Conservation (phyloP, 352 stramenopile species). For the Pythium brachiatum region DNA sequence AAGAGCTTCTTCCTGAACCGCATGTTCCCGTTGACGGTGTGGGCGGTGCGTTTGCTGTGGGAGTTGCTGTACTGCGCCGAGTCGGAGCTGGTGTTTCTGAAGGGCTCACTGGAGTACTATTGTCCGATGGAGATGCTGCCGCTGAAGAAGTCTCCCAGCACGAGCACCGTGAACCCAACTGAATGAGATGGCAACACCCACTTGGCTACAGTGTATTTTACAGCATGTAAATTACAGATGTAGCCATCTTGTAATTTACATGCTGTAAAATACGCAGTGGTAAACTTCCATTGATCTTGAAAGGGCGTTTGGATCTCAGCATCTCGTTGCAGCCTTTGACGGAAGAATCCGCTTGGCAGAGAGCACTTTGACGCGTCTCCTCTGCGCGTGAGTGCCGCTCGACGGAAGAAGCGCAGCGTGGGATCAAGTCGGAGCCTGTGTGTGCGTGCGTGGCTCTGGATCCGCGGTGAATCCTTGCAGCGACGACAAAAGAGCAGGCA, state of each 20-base stretch:
- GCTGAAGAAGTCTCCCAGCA: not conserved
- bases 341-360: not conserved
- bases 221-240: too few species aligned
- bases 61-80: slow-evolving; percentile 10
- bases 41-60: slow-evolving; percentile 14
- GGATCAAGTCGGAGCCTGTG: not conserved
- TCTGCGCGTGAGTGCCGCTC: not conserved
- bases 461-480: not conserved
- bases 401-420: not conserved
- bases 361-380: not conserved
- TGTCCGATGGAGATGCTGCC: slow-evolving; percentile 20
- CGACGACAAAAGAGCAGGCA: not conserved
- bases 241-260: too few species aligned
- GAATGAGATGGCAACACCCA: too few species aligned
- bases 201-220: too few species aligned
- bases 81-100: slow-evolving; percentile 17
- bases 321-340: not conserved
- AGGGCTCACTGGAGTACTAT: slow-evolving; percentile 14
- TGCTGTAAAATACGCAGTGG: not conserved
- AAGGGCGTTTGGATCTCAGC: slow-evolving; percentile 5
- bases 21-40: slow-evolving; percentile 12
- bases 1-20: slow-evolving; percentile 19
- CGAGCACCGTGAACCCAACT: not conserved
- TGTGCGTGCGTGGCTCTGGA: not conserved
- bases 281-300: slow-evolving; percentile 24